Base-by-base conservation (phyloP, 257 asterid genomes). In the Striga asiatica region DNA sequence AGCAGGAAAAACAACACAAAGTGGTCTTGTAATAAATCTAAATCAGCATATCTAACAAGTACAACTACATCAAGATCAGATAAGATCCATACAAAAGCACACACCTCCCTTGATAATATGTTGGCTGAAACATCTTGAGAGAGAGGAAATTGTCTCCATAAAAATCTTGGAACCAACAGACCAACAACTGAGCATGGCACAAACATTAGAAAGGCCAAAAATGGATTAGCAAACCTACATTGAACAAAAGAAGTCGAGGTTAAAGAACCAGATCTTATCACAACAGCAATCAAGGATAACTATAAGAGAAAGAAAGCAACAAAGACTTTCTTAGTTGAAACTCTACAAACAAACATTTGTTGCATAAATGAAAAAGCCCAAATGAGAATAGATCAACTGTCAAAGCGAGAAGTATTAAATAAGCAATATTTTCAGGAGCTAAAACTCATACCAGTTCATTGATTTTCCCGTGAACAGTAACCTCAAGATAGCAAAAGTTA, bases 131-230 rank as follows among this genome's bases (percentile, higher is more conserved):
- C 64, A 61, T 77, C 81, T 73, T 80, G 93, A 43, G 84, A 82
- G 61, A 82, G 84, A 38, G 96, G 81, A 69, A 88, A 78, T 50
- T 50, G 73, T 66, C 81, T 76, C 82, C 83, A 76, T 57, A 75
- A 41, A 69, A 78, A 32, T 71, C 83, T 78, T 32, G 99, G 99
- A 60, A 74, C 64, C 76, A 92, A 71, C 65, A 88, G 70, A 55
- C 99, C 99, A 72, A 64, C 78, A 59, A 88, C 71, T 62, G 97
- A 92, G 77, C 93, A 75, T 32, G 99, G 99, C 58, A 88, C 72
- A 67, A 80, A 92, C 97, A 88, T 84, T 54, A 81, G 54, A 62
- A 80, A 92, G 41, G 97, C 99, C 82, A 81, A 74, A 61, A 55
- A 75, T 37, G 93, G 86, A 71, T 75, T 82, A 24, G 88, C 83